Conservation (phyloP, 2,329 filamentous ascomycete genomes). For the Venturia effusa region DNA sequence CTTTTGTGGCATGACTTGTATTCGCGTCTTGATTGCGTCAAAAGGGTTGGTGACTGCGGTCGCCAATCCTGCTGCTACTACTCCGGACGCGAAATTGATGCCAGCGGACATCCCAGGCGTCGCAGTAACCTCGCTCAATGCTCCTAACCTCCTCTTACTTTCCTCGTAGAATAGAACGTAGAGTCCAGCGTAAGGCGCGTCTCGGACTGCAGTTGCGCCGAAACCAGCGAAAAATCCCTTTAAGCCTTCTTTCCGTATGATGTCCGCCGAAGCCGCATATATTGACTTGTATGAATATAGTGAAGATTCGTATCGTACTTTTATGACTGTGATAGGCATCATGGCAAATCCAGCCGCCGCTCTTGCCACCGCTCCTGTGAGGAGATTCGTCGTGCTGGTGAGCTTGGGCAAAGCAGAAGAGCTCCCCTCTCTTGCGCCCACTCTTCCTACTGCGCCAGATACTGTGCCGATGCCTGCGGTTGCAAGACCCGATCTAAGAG, state of each 20-base stretch:
- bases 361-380: constrained; percentile 73
- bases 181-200: constrained; percentile 92
- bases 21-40: constrained; percentile 87
- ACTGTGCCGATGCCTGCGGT: constrained; percentile 10
- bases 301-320: constrained; percentile 88
- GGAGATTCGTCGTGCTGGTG: constrained; percentile 72
- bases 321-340: constrained; percentile 94
- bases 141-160: constrained; percentile 53
- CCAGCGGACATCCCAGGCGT: constrained; percentile 39
- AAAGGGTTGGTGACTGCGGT: constrained; percentile 93
- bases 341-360: constrained; percentile 81
- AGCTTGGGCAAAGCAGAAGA: constrained; percentile 74
- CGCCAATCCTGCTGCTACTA: constrained; percentile 68
- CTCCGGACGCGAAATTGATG: constrained; percentile 79
- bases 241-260: constrained; percentile 59
- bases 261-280: constrained; percentile 60
- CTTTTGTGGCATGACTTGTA: constrained; percentile 75
- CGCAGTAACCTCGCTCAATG: constrained; percentile 14
- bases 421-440: constrained; percentile 15
- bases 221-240: constrained; percentile 89
- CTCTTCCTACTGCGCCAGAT: constrained; percentile 11
- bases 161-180: constrained; percentile 94
- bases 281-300: constrained; percentile 77
- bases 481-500: constrained; percentile 35
- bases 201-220: constrained; percentile 82